phyloP scores from a whole-genome alignment of 2,329 filamentous ascomycete species.

The Fusarium falciforme region DNA sequence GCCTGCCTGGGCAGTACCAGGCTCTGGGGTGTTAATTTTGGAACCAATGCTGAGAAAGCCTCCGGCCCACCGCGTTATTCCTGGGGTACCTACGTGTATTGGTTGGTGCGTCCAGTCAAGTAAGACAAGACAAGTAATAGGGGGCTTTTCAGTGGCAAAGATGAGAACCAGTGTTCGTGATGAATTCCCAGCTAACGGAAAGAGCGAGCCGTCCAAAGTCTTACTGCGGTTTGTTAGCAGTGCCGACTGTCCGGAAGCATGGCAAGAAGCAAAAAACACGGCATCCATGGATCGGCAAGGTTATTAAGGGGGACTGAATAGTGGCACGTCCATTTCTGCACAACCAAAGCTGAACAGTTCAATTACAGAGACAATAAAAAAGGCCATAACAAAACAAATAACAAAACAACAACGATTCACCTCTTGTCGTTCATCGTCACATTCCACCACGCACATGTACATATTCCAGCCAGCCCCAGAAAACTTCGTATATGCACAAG shows the following conservation, averaged over 20 bases:
- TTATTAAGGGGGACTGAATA: not conserved
- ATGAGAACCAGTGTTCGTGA: not conserved
- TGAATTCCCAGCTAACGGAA: not conserved
- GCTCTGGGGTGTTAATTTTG: constrained; percentile 1
- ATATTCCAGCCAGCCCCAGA: not conserved
- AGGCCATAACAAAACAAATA: not conserved
- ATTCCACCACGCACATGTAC: not conserved
- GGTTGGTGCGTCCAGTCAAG: not conserved
- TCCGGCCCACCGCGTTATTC: not conserved
- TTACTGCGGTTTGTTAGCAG: not conserved
- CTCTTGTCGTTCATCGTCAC: not conserved
- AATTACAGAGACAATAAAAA: not conserved
- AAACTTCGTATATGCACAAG: constrained; percentile 4
- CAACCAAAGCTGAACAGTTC: not conserved
- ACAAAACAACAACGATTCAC: not conserved
- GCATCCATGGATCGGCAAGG: not conserved
- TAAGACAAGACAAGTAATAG: not conserved
- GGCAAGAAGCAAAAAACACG: not conserved
- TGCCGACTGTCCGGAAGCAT: not conserved
- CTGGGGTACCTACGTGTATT: not conserved
- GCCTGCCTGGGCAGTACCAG: not conserved
- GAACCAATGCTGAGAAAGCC: not conserved
- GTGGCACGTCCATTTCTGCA: not conserved
- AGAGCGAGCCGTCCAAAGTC: not conserved
- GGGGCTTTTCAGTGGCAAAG: not conserved